Conservation (phyloP, 1,284 basidiomycete species). For the Golubevia pallescens region DNA sequence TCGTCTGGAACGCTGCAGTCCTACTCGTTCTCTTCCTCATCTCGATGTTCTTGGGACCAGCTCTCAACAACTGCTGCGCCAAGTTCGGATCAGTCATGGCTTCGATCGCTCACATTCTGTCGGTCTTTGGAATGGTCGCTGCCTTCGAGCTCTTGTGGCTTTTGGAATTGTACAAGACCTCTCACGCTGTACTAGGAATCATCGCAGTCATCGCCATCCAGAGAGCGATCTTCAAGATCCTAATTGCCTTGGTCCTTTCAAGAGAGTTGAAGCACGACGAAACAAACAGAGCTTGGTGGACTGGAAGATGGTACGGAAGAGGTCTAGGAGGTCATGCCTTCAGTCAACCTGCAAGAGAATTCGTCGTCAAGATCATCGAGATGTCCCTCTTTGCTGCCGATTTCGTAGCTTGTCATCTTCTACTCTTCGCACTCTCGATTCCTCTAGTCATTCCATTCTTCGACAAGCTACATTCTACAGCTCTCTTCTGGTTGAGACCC, state of each 20-base stretch:
- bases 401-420: conserved; percentile 52
- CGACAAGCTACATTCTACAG: conserved; percentile 53
- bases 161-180: neutral
- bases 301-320: conserved; percentile 63
- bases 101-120: conserved; percentile 54
- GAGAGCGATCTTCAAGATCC: conserved; percentile 63
- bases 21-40: conserved; percentile 85
- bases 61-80: conserved; percentile 74
- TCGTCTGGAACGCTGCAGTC: conserved; percentile 92
- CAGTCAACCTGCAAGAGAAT: conserved; percentile 61
- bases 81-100: conserved; percentile 64
- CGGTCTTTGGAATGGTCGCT: conserved; percentile 53
- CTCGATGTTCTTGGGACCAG: conserved; percentile 89
- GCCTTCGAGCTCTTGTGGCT: neutral
- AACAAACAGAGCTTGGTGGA: conserved; percentile 65
- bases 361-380: conserved; percentile 64
- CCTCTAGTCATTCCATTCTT: conserved; percentile 65
- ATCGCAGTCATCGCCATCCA: conserved; percentile 65
- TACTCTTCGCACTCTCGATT: conserved; percentile 67
- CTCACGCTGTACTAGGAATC: conserved; percentile 66
- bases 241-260: conserved; percentile 57
- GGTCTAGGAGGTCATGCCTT: conserved; percentile 61
- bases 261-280: conserved; percentile 64
- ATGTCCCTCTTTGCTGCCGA: conserved; percentile 60
- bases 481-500: conserved; percentile 74